These are phyloP conservation scores for Annulohypoxylon truncatum DNA, from an alignment of 2,329 filamentous ascomycete species.

Conservation along the genomic window DNA sequence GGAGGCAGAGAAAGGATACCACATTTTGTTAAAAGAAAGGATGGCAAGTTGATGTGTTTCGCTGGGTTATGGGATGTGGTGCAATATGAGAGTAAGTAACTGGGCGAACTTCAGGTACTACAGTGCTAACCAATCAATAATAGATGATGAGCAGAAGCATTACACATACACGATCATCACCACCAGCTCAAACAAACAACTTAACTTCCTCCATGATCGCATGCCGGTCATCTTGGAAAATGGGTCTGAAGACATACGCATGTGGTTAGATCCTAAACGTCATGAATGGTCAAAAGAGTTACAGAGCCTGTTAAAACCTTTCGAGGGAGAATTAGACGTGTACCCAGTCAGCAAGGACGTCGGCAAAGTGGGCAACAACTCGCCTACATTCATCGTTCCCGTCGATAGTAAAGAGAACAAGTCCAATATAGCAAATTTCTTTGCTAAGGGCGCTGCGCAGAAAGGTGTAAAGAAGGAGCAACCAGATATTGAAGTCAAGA, in stretches of 20 bases:
- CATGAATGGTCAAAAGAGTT: slow-evolving; percentile 82
- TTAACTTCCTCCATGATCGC: slow-evolving; percentile 89
- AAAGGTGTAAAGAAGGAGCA: slow-evolving; percentile 40
- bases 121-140: slow-evolving; percentile 34
- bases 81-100: slow-evolving; percentile 74
- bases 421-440: slow-evolving; percentile 94
- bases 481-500: slow-evolving; percentile 42
- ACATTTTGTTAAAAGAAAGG: slow-evolving; percentile 83
- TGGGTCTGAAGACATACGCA: slow-evolving; percentile 74
- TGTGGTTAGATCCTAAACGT: slow-evolving; percentile 81
- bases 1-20: slow-evolving; percentile 81
- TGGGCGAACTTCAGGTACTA: background rate
- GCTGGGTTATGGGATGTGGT: slow-evolving; percentile 94
- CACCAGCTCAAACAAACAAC: slow-evolving; percentile 83
- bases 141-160: slow-evolving; percentile 68
- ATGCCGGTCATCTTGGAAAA: slow-evolving; percentile 95
- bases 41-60: slow-evolving; percentile 86
- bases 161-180: slow-evolving; percentile 97
- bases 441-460: slow-evolving; percentile 68
- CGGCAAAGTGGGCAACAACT: slow-evolving; percentile 94
- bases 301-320: slow-evolving; percentile 83
- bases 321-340: slow-evolving; percentile 79
- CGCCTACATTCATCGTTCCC: slow-evolving; percentile 83
- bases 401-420: slow-evolving; percentile 89
- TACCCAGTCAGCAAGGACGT: slow-evolving; percentile 91